phyloP scores from a whole-genome alignment of 164 flowering plant species.

The Vitis riparia region DNA sequence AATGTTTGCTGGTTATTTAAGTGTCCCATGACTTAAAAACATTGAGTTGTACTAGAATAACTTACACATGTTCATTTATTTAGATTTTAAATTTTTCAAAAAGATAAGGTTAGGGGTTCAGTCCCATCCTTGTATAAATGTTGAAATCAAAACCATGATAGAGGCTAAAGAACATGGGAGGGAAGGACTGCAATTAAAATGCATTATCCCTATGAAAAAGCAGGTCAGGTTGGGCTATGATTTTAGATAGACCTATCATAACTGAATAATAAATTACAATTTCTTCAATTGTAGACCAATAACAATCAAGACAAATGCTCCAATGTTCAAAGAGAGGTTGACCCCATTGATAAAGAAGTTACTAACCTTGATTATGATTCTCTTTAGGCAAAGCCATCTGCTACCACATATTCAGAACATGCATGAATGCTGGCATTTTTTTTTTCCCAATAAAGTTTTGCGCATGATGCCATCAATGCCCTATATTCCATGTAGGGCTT shows the following conservation, averaged over 20 bases:
- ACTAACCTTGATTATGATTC: background rate
- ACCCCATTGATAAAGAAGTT: background rate
- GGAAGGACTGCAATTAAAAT: background rate
- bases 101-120: too few species aligned
- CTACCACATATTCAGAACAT: too few species aligned
- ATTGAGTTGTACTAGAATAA: too few species aligned
- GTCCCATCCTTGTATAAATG: background rate
- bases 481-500: too few species aligned
- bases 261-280: background rate
- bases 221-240: background rate
- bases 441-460: background rate
- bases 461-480: background rate
- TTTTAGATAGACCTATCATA: background rate
- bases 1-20: background rate
- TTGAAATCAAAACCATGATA: background rate
- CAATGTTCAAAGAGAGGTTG: background rate
- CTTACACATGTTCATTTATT: too few species aligned
- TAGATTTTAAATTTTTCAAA: too few species aligned
- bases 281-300: background rate
- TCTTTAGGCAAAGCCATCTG: background rate
- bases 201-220: background rate
- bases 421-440: too few species aligned
- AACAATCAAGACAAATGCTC: background rate
- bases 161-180: too few species aligned
- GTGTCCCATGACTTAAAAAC: too few species aligned